Base-by-base conservation (phyloP, 306 rosid genomes). In the Castanospermum australe region DNA sequence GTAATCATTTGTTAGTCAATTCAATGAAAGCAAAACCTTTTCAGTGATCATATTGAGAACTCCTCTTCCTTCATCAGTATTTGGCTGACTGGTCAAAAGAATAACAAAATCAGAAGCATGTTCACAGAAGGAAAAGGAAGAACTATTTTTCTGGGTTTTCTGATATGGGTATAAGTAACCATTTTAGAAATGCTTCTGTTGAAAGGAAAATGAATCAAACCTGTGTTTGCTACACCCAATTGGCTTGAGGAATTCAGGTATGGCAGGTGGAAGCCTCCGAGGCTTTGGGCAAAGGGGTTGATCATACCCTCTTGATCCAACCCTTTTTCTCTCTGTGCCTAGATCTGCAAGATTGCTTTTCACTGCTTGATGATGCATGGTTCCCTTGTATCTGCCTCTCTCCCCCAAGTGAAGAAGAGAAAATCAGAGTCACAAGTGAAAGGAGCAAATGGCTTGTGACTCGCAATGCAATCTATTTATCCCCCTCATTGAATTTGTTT, bases 261-360 rank as follows among this genome's bases (percentile, higher is more conserved):
- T 24, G 50, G 89, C 45, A 64, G 89, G 88, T 62, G 89, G 70
- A 17, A 82, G 51, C 60, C 89, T 85, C 30, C 84, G 86, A 6
- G 98, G 98, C 48, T 88, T 92, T 0, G 97, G 98, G 68, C 97
- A 94, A 64, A 94, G 83, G 15, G 97, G 97, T 55, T 78, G 94
- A 22, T 75, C 87, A 56, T 73, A 79, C 33, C 52, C 71, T 11
- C 55, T 84, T 45, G 80, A 64, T 47, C 74, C 88, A 55, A 80
- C 79, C 79, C 63, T 79, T 77, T 84, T 82, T 42, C 79, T 80
- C 4, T 85, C 83, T 44, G 85, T 21, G 32, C 41, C 79, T 57
- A 90, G 80, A 86, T 86, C 96, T 38, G 59, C 78, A 45, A 90
- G 82, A 56, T 86, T 84, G 79, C 88, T 89, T 81, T 88, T 90